Conservation (phyloP, 805 yeast species). For the Lipomyces sp. region DNA sequence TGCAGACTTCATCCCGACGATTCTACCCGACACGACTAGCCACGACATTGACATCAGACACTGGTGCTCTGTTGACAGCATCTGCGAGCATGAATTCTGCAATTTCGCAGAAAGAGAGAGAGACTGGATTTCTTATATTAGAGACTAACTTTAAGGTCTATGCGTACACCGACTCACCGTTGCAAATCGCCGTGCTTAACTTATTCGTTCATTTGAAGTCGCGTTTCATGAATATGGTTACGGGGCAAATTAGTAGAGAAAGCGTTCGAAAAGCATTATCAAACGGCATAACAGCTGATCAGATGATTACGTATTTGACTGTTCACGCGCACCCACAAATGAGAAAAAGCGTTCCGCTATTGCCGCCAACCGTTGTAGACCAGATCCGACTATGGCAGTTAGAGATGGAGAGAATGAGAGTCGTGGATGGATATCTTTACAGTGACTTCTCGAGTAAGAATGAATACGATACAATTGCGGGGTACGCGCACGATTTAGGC, state of each 20-base stretch:
- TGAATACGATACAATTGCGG: conserved; percentile 73
- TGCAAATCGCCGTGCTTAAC: conserved; percentile 90
- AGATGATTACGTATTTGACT: conserved; percentile 84
- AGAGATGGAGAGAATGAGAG: conserved; percentile 88
- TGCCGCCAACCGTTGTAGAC: conserved; percentile 97
- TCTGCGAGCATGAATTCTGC: conserved; percentile 77
- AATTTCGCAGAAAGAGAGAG: conserved; percentile 44
- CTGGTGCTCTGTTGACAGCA: conserved; percentile 71
- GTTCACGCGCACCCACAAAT: conserved; percentile 94
- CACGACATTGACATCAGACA: conserved; percentile 85
- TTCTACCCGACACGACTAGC: conserved; percentile 93
- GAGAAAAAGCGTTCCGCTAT: conserved; percentile 65
- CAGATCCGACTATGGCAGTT: conserved; percentile 96
- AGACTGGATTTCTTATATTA: conserved; percentile 73
- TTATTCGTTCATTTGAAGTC: conserved; percentile 84
- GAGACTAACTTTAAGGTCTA: conserved; percentile 94
- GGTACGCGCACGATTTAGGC: conserved; percentile 89
- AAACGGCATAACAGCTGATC: conserved; percentile 94
- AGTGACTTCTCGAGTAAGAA: conserved; percentile 78
- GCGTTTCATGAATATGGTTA: conserved; percentile 87
- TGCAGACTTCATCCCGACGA: conserved; percentile 55
- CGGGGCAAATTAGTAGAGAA: conserved; percentile 92
- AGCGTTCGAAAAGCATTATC: conserved; percentile 80
- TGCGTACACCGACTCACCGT: conserved; percentile 61
- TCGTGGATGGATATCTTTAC: conserved; percentile 84